phyloP scores from a whole-genome alignment of 179 eudicot species.

The Patellifolia procumbens region DNA sequence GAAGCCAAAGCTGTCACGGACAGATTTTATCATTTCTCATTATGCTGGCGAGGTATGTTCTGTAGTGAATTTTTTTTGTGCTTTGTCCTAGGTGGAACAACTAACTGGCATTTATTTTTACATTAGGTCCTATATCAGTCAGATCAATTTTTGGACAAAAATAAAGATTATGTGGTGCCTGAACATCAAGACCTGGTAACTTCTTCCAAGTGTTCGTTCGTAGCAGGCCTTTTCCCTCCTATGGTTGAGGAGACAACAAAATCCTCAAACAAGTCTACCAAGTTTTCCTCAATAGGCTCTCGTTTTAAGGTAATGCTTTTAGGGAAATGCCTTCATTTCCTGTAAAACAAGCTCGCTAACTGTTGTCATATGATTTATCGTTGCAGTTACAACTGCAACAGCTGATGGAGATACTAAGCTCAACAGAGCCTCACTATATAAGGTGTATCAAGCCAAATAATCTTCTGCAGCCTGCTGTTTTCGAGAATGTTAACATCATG shows the following conservation, averaged over 20 bases:
- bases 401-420: conserved; percentile 87
- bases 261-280: conserved; percentile 57
- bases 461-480: conserved; percentile 80
- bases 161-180: conserved; percentile 93
- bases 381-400: conserved; percentile 87
- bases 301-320: conserved; percentile 74
- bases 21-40: conserved; percentile 82
- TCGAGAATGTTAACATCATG: conserved; percentile 86
- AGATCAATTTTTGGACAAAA: conserved; percentile 95
- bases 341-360: neutral
- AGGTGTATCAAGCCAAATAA: conserved; percentile 98
- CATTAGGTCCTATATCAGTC: conserved; percentile 84
- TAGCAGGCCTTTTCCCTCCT: conserved; percentile 87
- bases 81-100: conserved; percentile 16
- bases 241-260: conserved; percentile 68
- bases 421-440: conserved; percentile 93
- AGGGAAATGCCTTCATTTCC: neutral
- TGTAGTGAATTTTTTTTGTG: conserved; percentile 7
- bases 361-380: conserved; percentile 28
- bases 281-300: conserved; percentile 92
- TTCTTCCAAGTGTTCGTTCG: conserved; percentile 87
- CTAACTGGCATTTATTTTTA: conserved; percentile 16
- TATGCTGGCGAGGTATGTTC: conserved; percentile 93
- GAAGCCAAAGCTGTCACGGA: conserved; percentile 92
- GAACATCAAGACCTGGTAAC: conserved; percentile 90